phyloP scores from a whole-genome alignment of 2,329 filamentous ascomycete species.

The Fonsecaea nubica region DNA sequence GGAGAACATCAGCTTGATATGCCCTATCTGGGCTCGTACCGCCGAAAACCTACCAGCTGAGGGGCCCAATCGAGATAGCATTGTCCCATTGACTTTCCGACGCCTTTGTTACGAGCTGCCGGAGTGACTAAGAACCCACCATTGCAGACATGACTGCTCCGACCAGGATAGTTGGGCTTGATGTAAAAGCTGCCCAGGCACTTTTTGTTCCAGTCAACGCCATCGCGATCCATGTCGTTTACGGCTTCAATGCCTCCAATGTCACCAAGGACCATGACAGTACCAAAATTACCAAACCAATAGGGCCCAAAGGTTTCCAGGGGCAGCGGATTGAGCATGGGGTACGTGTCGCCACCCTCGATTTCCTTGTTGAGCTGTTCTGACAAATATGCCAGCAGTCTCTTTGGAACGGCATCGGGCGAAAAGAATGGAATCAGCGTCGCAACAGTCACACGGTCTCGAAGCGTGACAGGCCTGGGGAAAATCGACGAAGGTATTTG shows the following conservation, averaged over 20 bases:
- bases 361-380: conserved; percentile 90
- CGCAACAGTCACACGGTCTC: conserved; percentile 82
- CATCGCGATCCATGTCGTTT: conserved; percentile 57
- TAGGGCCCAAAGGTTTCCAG: conserved; percentile 78
- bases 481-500: conserved; percentile 72
- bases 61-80: conserved; percentile 79
- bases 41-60: conserved; percentile 56
- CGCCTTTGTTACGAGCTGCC: conserved; percentile 73
- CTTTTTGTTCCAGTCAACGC: conserved; percentile 76
- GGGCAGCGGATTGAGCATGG: conserved; percentile 78
- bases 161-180: conserved; percentile 90
- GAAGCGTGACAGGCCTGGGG: conserved; percentile 78
- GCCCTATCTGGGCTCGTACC: conserved; percentile 6
- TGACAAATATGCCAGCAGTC: conserved; percentile 76
- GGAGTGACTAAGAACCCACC: conserved; percentile 76
- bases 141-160: conserved; percentile 87
- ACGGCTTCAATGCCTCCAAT: conserved; percentile 68
- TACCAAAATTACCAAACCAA: conserved; percentile 91
- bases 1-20: conserved; percentile 37
- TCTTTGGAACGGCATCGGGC: conserved; percentile 75
- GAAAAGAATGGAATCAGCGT: conserved; percentile 83
- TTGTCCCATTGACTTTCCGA: conserved; percentile 77
- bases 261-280: conserved; percentile 83
- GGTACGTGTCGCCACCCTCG: conserved; percentile 89
- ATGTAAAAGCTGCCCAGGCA: conserved; percentile 93